phyloP scores from a whole-genome alignment of 140 eudicot genomes.

The Bidens hawaiensis region DNA sequence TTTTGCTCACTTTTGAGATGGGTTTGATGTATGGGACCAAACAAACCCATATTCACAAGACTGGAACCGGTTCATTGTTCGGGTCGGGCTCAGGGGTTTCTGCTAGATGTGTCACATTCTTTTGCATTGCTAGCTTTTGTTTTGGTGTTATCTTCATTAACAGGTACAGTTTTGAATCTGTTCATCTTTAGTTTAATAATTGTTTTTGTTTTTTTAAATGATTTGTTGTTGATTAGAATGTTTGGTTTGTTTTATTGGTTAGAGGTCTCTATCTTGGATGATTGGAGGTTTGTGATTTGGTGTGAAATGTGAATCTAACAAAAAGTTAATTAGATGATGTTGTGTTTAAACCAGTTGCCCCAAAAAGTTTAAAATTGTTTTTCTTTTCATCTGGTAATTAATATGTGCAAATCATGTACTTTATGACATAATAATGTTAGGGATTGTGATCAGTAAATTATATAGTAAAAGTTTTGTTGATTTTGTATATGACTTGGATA shows the following conservation, averaged over 20 bases:
- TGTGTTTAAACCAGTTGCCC: not conserved
- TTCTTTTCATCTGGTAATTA: no score
- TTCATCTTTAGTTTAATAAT: no score
- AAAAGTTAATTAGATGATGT: not conserved
- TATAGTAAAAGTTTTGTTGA: no score
- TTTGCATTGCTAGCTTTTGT: constrained; percentile 68
- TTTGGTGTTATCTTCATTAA: constrained; percentile 57
- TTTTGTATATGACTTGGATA: no score
- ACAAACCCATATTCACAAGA: constrained; percentile 35
- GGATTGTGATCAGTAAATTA: no score
- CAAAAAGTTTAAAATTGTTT: not conserved
- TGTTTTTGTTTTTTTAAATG: not conserved
- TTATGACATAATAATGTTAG: no score
- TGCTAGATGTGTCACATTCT: constrained; percentile 45
- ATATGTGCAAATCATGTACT: no score
- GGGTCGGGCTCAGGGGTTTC: constrained; percentile 40
- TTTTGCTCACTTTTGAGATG: constrained; percentile 22
- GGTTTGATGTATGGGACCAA: constrained; percentile 38
- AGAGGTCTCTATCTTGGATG: constrained; percentile 10
- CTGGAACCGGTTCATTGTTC: constrained; percentile 23
- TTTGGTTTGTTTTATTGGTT: constrained; percentile 20
- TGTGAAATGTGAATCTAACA: constrained; percentile 1
- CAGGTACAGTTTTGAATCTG: constrained; percentile 42
- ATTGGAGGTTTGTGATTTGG: constrained; percentile 3
- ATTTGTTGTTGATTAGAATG: constrained; percentile 20